These are phyloP conservation scores for Fusarium pseudonygamai DNA, from an alignment of 2,329 filamentous ascomycete species.

Conservation along the genomic window DNA sequence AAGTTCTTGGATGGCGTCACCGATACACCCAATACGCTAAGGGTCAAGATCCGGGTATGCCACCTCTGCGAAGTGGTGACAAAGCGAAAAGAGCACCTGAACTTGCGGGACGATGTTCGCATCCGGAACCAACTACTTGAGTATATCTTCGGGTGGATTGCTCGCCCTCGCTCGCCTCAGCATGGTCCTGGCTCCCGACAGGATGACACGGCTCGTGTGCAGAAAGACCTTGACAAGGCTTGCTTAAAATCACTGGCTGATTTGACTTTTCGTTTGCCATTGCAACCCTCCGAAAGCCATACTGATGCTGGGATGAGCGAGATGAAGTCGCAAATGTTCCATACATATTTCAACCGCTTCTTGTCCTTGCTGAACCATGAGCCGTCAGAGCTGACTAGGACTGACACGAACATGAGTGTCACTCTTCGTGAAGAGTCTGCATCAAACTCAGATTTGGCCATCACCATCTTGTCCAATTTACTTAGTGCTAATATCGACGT, in stretches of 20 bases:
- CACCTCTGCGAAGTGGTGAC: slow-evolving; percentile 73
- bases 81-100: slow-evolving; percentile 73
- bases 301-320: slow-evolving; percentile 74
- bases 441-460: slow-evolving; percentile 69
- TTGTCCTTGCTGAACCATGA: slow-evolving; percentile 72
- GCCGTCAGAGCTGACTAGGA: slow-evolving; percentile 51
- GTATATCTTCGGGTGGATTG: slow-evolving; percentile 75
- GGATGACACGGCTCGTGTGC: slow-evolving; percentile 67
- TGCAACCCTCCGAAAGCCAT: slow-evolving; percentile 72
- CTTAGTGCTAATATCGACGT: slow-evolving; percentile 77
- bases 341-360: slow-evolving; percentile 76
- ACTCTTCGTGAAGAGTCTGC: slow-evolving; percentile 61
- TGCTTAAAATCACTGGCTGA: slow-evolving; percentile 72
- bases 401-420: slow-evolving; percentile 46
- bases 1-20: slow-evolving; percentile 70
- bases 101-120: slow-evolving; percentile 73
- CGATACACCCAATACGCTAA: slow-evolving; percentile 65
- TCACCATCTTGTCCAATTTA: slow-evolving; percentile 74
- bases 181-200: slow-evolving; percentile 54
- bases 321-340: slow-evolving; percentile 76
- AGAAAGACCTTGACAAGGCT: slow-evolving; percentile 72
- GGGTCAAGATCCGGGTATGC: slow-evolving; percentile 75
- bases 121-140: slow-evolving; percentile 75
- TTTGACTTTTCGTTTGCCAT: slow-evolving; percentile 71
- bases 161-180: slow-evolving; percentile 64